Conservation (phyloP, 371 early-diverging fungal species). For the Mortierella sp. region DNA sequence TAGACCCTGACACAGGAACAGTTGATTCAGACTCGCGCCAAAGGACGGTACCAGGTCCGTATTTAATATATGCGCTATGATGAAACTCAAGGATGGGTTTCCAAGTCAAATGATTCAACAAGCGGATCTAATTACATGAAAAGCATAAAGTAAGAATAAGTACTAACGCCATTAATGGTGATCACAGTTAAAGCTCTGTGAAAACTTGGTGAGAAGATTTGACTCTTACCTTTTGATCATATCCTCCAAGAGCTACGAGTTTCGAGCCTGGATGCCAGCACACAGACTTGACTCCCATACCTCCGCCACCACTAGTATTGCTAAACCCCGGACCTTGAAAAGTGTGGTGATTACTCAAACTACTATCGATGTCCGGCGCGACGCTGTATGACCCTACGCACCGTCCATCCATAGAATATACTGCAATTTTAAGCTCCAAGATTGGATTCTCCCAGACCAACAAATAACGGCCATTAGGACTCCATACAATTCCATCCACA, state of each 20-base stretch:
- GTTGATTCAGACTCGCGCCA: constrained; percentile 56
- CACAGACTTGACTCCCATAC: constrained; percentile 53
- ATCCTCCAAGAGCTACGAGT: constrained; percentile 47
- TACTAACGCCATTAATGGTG: too few relatives aligned
- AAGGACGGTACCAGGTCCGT: constrained; percentile 38
- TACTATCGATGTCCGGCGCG: constrained; percentile 9
- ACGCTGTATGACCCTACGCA: constrained; percentile 31
- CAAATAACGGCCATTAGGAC: constrained; percentile 52
- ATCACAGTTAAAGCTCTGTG: too few relatives aligned
- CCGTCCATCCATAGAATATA: constrained; percentile 48
- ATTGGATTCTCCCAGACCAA: constrained; percentile 51
- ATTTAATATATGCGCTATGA: constrained; percentile 39
- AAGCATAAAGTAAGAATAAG: background rate
- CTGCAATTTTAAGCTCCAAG: constrained; percentile 38
- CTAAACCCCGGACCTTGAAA: constrained; percentile 8
- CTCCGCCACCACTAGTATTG: constrained; percentile 17
- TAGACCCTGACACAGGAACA: constrained; percentile 18
- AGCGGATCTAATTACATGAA: constrained; percentile 29
- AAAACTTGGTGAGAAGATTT: background rate
- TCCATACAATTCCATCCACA: constrained; percentile 51
- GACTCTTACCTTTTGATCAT: constrained; percentile 48
- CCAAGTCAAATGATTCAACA: constrained; percentile 47
- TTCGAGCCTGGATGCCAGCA: constrained; percentile 56
- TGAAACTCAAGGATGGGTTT: constrained; percentile 34
- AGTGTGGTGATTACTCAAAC: background rate